Evolutionary conservation across 1,139 yeast genomes (phyloP).

Genomic region (Citeromyces siamensis): DNA sequence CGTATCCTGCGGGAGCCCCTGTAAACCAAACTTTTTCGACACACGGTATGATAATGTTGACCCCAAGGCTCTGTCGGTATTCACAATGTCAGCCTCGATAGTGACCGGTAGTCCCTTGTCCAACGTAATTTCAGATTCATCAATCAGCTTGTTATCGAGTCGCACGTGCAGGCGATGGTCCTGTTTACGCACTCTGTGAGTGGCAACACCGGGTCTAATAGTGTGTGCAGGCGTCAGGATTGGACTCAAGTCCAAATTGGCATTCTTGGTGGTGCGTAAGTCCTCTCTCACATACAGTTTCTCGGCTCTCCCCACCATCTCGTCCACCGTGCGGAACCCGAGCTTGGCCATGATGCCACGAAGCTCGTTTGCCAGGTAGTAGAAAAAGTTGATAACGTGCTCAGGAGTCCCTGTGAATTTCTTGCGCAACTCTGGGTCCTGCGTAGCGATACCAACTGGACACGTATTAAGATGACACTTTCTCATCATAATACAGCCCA

Average conservation of each 20-base stretch:
- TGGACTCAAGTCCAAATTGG: conserved; percentile 84
- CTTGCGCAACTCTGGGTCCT: conserved; percentile 86
- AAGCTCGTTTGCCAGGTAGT: conserved; percentile 85
- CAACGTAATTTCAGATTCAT: conserved; percentile 86
- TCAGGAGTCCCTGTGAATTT: conserved; percentile 97
- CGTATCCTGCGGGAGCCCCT: conserved; percentile 91
- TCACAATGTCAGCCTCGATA: conserved; percentile 83
- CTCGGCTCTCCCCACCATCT: conserved; percentile 97
- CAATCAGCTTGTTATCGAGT: conserved; percentile 89
- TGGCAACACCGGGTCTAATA: conserved; percentile 96
- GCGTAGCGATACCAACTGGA: conserved; percentile 98
- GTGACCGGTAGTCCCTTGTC: conserved; percentile 93
- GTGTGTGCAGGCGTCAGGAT: conserved; percentile 94
- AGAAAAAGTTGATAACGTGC: conserved; percentile 95
- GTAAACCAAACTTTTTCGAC: conserved; percentile 86
- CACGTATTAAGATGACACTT: conserved; percentile 90
- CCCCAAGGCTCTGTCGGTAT: conserved; percentile 95
- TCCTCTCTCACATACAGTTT: conserved; percentile 78
- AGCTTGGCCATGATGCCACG: conserved; percentile 87
- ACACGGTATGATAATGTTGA: conserved; percentile 90
- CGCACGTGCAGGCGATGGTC: conserved; percentile 90
- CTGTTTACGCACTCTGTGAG: conserved; percentile 86
- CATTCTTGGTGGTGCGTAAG: conserved; percentile 78
- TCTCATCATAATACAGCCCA: conserved; percentile 96
- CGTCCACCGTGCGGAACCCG: conserved; percentile 92